Conservation (phyloP, 495 filamentous ascomycete species). For the Tuber indicum region DNA sequence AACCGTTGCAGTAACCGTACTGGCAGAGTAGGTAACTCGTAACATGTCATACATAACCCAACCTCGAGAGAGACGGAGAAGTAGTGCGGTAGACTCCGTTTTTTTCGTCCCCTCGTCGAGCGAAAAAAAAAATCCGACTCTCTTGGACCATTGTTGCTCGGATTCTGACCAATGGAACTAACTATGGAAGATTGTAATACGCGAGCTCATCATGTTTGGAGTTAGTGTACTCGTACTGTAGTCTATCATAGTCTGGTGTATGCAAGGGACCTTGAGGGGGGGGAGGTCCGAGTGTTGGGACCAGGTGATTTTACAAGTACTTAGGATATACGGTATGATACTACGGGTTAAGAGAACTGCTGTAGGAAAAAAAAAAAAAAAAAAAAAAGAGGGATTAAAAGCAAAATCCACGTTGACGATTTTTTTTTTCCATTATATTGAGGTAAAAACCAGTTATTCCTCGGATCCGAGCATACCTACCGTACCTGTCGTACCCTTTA, state of each 20-base stretch:
- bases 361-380: no score
- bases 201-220: background rate
- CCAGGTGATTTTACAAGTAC: background rate
- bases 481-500: background rate
- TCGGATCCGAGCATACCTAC: no score
- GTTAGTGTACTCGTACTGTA: background rate
- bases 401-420: background rate
- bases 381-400: background rate
- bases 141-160: no score
- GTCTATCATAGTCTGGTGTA: no score
- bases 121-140: background rate
- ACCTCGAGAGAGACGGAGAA: background rate
- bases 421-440: background rate
- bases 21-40: background rate
- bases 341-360: no score
- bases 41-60: background rate
- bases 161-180: background rate
- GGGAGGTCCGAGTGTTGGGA: background rate
- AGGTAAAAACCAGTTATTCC: no score
- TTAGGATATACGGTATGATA: background rate
- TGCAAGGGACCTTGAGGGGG: background rate
- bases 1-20: background rate
- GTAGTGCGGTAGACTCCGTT: background rate
- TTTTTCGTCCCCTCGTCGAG: background rate
- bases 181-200: background rate